Evolutionary conservation across 1,139 yeast species (phyloP), one percentile per base, ranked within the genome.

Genomic region (Meyerozyma carpophila): DNA sequence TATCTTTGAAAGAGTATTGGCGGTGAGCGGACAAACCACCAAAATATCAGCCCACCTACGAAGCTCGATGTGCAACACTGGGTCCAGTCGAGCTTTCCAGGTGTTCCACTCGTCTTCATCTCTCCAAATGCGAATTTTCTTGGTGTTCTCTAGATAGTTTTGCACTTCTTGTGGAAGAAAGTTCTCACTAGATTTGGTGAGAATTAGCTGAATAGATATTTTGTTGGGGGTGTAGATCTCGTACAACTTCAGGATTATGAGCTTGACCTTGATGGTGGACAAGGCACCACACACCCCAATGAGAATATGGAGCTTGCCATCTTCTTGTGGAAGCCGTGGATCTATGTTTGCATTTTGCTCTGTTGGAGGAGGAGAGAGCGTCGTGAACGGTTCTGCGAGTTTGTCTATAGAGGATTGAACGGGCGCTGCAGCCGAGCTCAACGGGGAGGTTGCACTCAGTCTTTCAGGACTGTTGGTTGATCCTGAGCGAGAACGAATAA

Each of bases 11-110:
- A 91, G 69, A 0, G 97, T 85, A 61, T 91, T 90, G 6, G 97
- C 96, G 11, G 95, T 84, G 50, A 90, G 68, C 3, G 97, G 97
- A 32, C 95, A 95, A 43, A 91, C 84, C 32, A 90, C 75, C 43
- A 91, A 71, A 28, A 91, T 83, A 65, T 91, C 96, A 0, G 97
- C 98, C 98, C 98, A 91, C 54, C 96, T 78, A 53, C 97, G 79
- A 47, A 91, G 72, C 65, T 91, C 97, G 55, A 90, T 90, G 63
- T 91, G 97, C 52, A 91, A 71, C 26, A 90, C 96, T 1, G 97
- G 96, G 63, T 90, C 97, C 41, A 89, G 80, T 51, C 97, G 76
- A 40, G 75, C 70, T 56, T 78, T 77, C 97, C 97, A 90, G 4
- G 89, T 82, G 40, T 70, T 75, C 97, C 97, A 91, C 65, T 91